These are phyloP conservation scores for Gremmenia infestans DNA, from an alignment of 2,329 filamentous ascomycete genomes.

Conservation along the genomic window DNA sequence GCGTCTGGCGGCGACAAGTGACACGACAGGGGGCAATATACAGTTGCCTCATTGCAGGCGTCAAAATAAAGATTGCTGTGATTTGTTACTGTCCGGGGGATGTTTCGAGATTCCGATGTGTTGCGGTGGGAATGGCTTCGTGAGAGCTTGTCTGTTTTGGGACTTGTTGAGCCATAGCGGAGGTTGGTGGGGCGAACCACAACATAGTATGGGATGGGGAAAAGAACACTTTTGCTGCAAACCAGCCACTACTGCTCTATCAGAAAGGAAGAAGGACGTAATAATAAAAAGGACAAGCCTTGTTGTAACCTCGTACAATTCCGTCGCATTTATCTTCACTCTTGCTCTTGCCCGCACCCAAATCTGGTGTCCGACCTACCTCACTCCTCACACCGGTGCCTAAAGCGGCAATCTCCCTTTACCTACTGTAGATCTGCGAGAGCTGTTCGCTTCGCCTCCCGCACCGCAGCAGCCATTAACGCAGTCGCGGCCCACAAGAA, in stretches of 20 bases:
- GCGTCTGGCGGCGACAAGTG: conserved; percentile 15
- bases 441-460: conserved; percentile 25
- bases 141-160: conserved; percentile 1
- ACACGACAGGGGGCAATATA: not conserved
- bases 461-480: conserved; percentile 1
- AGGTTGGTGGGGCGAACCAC: not conserved
- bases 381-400: no score
- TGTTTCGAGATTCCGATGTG: conserved; percentile 8
- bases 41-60: conserved; percentile 17
- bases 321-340: not conserved
- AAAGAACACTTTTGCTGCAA: not conserved
- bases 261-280: not conserved
- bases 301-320: no score
- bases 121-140: not conserved
- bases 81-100: not conserved
- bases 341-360: not conserved
- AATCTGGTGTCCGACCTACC: no score
- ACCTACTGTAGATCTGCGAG: not conserved
- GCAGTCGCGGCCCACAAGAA: conserved; percentile 28
- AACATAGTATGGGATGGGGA: not conserved
- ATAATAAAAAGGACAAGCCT: no score
- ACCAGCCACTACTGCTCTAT: no score
- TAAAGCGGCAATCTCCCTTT: conserved; percentile 8
- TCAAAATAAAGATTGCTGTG: conserved; percentile 6
- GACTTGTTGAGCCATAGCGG: not conserved